Base-by-base conservation (phyloP, 2,329 filamentous ascomycete species). In the Aureobasidium leucospermi region DNA sequence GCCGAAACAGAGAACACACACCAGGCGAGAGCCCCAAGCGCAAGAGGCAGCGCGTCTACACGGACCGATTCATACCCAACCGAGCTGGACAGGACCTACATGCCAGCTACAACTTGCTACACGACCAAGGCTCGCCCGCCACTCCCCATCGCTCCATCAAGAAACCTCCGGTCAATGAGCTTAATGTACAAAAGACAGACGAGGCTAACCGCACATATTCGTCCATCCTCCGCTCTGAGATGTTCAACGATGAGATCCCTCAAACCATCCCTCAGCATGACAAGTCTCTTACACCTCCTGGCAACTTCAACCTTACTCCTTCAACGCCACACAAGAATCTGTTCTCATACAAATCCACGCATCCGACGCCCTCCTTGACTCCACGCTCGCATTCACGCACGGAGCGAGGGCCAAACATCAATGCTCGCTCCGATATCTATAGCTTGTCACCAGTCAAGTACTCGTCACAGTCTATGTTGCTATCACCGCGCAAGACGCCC, bases 261-360 rank as follows among this genome's bases (percentile, higher is more conserved):
- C 93, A 96, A 72, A 80, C 85, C 36, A 84, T 89, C 39, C 80
- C 87, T 39, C 80, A 86, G 48, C 29, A 56, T 13, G 80, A 80
- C 29, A 70, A 84, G 82, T 71, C 78, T 79, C 65, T 88, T 65
- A 96, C 93, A 6, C 92, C 92, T 47, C 92, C 92, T 29, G 85
- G 85, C 85, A 78, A 84, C 13, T 76, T 81, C 31, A 79, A 85
- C 60, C 80, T 94, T 61, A 96, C 93, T 0, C 94, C 94, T 0
- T 96, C 93, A 1, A 99, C 94, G 4, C 94, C 94, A 9, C 91
- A 96, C 74, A 97, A 96, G 76, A 99, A 99, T 66, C 83, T 99
- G 41, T 97, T 99, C 71, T 90, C 88, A 29, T 96, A 96, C 72
- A 83, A 79, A 63, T 82, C 87, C 52, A 87, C 85, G 19, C 88